phyloP scores from a whole-genome alignment of 345 rosid species.

The Chamaenerion angustifolium region DNA sequence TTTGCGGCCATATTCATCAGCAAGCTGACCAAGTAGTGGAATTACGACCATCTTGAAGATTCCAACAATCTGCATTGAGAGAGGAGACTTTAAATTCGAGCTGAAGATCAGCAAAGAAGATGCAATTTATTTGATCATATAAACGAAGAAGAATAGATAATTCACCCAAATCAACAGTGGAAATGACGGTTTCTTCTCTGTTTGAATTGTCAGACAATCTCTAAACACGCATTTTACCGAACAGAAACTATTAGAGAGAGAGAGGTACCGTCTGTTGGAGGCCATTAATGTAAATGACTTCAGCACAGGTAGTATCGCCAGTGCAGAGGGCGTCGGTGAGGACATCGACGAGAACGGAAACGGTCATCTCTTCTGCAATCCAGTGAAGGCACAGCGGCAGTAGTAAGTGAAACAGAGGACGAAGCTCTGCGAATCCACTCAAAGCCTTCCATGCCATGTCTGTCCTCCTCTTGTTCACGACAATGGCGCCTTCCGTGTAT shows the following conservation, averaged over 20 bases:
- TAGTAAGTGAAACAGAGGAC: slow-evolving; percentile 31
- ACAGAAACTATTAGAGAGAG: background rate
- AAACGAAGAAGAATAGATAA: no score
- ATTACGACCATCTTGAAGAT: slow-evolving; percentile 43
- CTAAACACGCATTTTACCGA: no score
- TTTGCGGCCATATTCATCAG: slow-evolving; percentile 47
- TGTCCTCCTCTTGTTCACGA: no score
- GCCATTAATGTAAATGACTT: slow-evolving; percentile 40
- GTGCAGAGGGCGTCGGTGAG: slow-evolving; percentile 38
- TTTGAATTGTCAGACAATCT: no score
- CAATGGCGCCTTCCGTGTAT: no score
- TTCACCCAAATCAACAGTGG: no score
- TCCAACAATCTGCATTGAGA: slow-evolving; percentile 32
- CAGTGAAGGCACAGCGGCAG: slow-evolving; percentile 38
- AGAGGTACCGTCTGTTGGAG: slow-evolving; percentile 38
- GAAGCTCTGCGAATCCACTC: slow-evolving; percentile 12
- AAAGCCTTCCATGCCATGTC: no score
- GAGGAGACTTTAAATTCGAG: no score
- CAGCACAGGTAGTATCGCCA: slow-evolving; percentile 25
- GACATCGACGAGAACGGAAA: slow-evolving; percentile 48
- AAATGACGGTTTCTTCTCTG: no score
- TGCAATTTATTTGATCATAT: no score
- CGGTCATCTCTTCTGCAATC: slow-evolving; percentile 50
- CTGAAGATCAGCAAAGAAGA: no score
- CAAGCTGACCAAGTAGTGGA: slow-evolving; percentile 45